Percentiles rank a stretch among this genome's conserved stretches.
Evolutionary conservation across 2,329 filamentous ascomycete species (phyloP).

Genomic region (Xylariaceae sp.): DNA sequence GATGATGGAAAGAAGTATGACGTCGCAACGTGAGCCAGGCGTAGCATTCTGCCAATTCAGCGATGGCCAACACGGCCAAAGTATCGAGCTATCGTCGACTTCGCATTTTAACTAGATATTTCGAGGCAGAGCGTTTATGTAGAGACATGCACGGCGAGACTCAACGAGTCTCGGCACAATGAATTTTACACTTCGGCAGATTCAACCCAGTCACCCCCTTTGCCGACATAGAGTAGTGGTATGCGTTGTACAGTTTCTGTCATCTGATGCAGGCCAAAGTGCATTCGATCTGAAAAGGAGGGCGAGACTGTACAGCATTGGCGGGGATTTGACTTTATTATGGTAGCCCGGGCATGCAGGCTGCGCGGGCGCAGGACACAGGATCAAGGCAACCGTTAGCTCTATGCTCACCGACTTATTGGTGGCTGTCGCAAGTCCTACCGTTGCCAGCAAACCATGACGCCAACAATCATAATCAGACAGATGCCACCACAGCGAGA

Average conservation of each 20-base stretch:
- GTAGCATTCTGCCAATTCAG: conserved; percentile 2
- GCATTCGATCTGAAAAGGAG: conserved; percentile 19
- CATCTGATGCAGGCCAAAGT: conserved; percentile 18
- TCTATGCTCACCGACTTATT: conserved; percentile 13
- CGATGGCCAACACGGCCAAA: conserved; percentile 1
- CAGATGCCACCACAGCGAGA: conserved; percentile 9
- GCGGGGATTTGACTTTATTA: conserved; percentile 10
- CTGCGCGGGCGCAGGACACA: conserved; percentile 3
- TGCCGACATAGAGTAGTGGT: conserved; percentile 8
- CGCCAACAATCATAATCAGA: conserved; percentile 6
- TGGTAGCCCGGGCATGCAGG: conserved; percentile 12
- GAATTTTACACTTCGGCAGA: conserved; percentile 3
- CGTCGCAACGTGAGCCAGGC: neutral
- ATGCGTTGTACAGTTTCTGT: conserved; percentile 20
- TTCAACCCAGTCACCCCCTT: conserved; percentile 6
- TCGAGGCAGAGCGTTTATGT: conserved; percentile 1
- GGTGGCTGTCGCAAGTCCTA: neutral
- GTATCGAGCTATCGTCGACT: no score
- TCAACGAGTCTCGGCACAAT: conserved; percentile 9
- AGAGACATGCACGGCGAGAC: conserved; percentile 6
- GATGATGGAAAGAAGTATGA: neutral
- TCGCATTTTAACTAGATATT: no score
- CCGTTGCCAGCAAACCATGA: conserved; percentile 28
- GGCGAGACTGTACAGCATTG: conserved; percentile 23
- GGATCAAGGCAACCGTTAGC: conserved; percentile 2